A percentile compares a stretch with the other conserved stretches of the same genome.
Conservation (phyloP, 2,329 filamentous ascomycete genomes). For the Botrytis aclada region DNA sequence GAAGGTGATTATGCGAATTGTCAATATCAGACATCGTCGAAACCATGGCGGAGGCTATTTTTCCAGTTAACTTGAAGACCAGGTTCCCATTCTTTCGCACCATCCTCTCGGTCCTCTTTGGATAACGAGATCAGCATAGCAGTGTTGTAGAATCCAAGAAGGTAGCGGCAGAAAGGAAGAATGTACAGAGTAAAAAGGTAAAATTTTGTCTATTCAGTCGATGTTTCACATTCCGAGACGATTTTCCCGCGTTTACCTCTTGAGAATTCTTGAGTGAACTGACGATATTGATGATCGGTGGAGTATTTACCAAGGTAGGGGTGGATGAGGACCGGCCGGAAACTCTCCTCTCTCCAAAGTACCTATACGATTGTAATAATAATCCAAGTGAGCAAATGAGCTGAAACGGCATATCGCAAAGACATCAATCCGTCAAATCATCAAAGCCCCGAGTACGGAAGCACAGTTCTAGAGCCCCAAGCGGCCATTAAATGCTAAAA, state of each 20-base stretch:
- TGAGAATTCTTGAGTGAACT: background rate
- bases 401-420: background rate
- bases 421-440: background rate
- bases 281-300: background rate
- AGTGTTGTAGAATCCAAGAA: background rate
- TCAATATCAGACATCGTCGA: background rate
- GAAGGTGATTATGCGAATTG: background rate
- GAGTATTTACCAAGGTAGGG: background rate
- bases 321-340: background rate
- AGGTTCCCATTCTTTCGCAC: background rate
- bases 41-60: background rate
- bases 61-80: background rate
- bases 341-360: background rate
- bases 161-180: background rate
- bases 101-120: background rate
- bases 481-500: background rate
- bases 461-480: slow-evolving; percentile 6
- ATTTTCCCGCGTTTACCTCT: background rate
- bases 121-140: background rate
- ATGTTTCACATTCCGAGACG: background rate
- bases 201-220: background rate
- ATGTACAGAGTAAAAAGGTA: background rate
- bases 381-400: background rate
- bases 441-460: slow-evolving; percentile 10
- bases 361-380: background rate